A percentile compares a stretch with the other conserved stretches of the same genome.
phyloP scores from a whole-genome alignment of 805 yeast genomes.

The Scheffersomyces lignosus region DNA sequence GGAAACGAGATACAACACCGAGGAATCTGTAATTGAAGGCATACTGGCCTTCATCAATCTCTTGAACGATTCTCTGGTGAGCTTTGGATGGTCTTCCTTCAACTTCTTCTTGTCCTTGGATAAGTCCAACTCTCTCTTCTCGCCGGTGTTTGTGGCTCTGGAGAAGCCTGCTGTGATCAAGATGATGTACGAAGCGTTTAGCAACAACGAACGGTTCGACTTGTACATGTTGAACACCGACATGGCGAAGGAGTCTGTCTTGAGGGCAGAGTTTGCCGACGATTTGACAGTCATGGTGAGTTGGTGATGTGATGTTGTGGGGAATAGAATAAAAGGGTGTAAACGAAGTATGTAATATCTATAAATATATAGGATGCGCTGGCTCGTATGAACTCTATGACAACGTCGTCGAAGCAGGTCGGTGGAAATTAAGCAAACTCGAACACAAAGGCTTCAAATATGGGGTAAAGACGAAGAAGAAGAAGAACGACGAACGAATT shows the following conservation, averaged over 20 bases:
- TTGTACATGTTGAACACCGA: conserved; percentile 35
- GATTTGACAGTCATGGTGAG: background rate
- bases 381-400: no score
- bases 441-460: no score
- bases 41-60: conserved; percentile 35
- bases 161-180: conserved; percentile 43
- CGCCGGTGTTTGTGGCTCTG: conserved; percentile 35
- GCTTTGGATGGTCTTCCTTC: conserved; percentile 20
- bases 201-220: conserved; percentile 38
- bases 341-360: background rate
- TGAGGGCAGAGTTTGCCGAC: background rate
- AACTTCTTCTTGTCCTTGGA: conserved; percentile 10
- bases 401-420: no score
- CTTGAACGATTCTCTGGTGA: conserved; percentile 29
- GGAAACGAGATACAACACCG: conserved; percentile 38
- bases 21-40: conserved; percentile 28
- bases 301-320: background rate
- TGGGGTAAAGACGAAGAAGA: no score
- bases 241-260: conserved; percentile 18
- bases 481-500: no score
- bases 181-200: conserved; percentile 43
- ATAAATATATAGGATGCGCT: no score
- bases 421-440: no score
- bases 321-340: background rate
- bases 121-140: conserved; percentile 2